These are phyloP conservation scores for Fusarium temperatum DNA, from an alignment of 2,329 filamentous ascomycete genomes.

Conservation along the genomic window DNA sequence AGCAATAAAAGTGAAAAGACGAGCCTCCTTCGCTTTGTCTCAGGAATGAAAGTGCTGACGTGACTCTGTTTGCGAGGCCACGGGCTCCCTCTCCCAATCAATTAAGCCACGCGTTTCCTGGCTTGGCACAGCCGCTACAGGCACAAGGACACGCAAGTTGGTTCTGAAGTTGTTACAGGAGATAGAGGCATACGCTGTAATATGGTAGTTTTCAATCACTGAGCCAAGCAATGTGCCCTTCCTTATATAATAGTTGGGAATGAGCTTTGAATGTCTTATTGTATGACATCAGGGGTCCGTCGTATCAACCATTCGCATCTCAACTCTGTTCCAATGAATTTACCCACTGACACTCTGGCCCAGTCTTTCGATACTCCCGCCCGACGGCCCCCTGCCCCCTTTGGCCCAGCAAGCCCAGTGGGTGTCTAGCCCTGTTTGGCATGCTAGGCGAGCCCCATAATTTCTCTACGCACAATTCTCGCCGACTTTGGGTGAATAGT, in stretches of 20 bases:
- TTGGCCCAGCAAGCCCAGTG: background rate
- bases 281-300: conserved; percentile 16
- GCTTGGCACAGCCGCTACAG: conserved; percentile 34
- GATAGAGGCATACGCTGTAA: background rate
- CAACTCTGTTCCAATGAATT: background rate
- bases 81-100: conserved; percentile 31
- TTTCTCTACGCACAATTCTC: conserved; percentile 43
- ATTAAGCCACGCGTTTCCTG: conserved; percentile 29
- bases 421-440: conserved; percentile 42
- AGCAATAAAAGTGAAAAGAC: background rate
- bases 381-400: background rate
- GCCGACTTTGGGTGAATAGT: conserved; percentile 20
- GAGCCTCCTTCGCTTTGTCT: conserved; percentile 30
- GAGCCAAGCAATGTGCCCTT: background rate
- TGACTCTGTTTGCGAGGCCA: conserved; percentile 19
- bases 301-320: conserved; percentile 8
- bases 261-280: background rate
- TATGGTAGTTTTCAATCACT: background rate
- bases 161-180: background rate
- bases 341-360: background rate
- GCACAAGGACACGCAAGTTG: conserved; percentile 6
- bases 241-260: background rate
- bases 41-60: conserved; percentile 35
- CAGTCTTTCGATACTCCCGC: background rate
- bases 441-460: conserved; percentile 53